These are phyloP conservation scores for Colletotrichum noveboracense DNA, from an alignment of 2,329 filamentous ascomycete species.

Conservation along the genomic window DNA sequence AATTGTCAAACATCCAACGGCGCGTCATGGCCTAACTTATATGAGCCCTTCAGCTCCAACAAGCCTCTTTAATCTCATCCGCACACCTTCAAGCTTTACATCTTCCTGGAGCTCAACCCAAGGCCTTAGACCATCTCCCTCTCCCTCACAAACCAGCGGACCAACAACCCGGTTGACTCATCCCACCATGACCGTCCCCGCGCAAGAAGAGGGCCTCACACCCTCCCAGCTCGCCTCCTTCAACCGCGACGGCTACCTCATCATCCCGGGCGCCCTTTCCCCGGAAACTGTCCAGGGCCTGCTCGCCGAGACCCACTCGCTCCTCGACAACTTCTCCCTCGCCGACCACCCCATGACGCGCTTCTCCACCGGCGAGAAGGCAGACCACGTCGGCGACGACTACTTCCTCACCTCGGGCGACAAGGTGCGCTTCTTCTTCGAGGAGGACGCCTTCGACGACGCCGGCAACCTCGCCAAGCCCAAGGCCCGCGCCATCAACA, in stretches of 20 bases:
- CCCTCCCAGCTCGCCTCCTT: slow-evolving; percentile 75
- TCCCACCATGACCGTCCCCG: background rate
- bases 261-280: slow-evolving; percentile 79
- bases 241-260: slow-evolving; percentile 84
- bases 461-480: slow-evolving; percentile 73
- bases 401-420: slow-evolving; percentile 93
- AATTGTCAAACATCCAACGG: background rate
- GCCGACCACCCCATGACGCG: slow-evolving; percentile 88
- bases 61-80: background rate
- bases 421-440: slow-evolving; percentile 96
- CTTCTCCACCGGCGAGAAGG: slow-evolving; percentile 83
- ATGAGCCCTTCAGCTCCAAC: background rate
- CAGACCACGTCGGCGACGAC: slow-evolving; percentile 85
- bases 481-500: slow-evolving; percentile 87
- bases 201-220: slow-evolving; percentile 62
- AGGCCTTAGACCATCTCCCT: background rate
- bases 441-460: slow-evolving; percentile 84
- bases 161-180: background rate
- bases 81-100: background rate
- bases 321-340: slow-evolving; percentile 81
- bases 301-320: slow-evolving; percentile 73
- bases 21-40: background rate
- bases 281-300: slow-evolving; percentile 69
- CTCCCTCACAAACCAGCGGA: background rate
- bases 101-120: accelerated